Conservation (phyloP, 2,329 filamentous ascomycete species). For the Aspergillus pseudoglaucus region DNA sequence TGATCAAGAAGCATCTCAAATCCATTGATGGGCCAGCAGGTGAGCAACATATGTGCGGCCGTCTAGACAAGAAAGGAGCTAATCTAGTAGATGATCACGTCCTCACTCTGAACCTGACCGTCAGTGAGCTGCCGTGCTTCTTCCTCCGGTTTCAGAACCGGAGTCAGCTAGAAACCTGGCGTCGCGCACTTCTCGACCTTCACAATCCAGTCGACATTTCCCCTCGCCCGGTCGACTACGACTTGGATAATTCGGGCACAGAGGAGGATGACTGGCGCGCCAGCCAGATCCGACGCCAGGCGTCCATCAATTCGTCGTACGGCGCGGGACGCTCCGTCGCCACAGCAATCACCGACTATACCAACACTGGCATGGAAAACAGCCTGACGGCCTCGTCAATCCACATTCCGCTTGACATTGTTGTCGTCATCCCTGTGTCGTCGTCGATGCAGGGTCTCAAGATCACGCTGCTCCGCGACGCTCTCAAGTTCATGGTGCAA, state of each 20-base stretch:
- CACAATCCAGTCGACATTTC: constrained; percentile 57
- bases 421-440: constrained; percentile 93
- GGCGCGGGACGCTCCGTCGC: constrained; percentile 75
- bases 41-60: constrained; percentile 16
- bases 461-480: constrained; percentile 87
- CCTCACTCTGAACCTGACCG: constrained; percentile 82
- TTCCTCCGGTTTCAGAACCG: constrained; percentile 83
- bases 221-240: constrained; percentile 66
- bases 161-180: constrained; percentile 77
- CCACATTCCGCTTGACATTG: constrained; percentile 89
- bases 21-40: constrained; percentile 64
- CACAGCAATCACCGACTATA: constrained; percentile 89
- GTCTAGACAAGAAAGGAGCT: not conserved
- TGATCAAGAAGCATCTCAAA: constrained; percentile 96
- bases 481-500: constrained; percentile 83
- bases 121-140: constrained; percentile 86
- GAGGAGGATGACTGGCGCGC: constrained; percentile 80
- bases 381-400: constrained; percentile 57
- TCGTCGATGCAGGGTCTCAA: constrained; percentile 99
- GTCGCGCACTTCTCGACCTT: constrained; percentile 76
- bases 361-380: constrained; percentile 53
- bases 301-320: constrained; percentile 76
- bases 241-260: constrained; percentile 70
- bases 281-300: constrained; percentile 59
- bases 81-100: constrained; percentile 62